These are phyloP conservation scores for Musa acuminata DNA, from an alignment of 176 grass and related monocot genomes.

Conservation along the genomic window DNA sequence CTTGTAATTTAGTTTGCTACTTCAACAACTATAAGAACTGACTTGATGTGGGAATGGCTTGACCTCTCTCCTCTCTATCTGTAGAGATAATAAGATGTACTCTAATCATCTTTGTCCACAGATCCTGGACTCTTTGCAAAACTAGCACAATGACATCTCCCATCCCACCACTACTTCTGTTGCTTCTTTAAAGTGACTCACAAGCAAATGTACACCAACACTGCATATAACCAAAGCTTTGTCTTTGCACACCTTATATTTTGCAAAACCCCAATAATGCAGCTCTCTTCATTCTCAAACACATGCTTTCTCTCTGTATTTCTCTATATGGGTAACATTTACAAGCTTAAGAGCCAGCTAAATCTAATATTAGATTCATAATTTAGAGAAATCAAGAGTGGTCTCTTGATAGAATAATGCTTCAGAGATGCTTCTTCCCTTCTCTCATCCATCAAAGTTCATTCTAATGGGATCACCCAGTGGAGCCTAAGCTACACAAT, in stretches of 20 bases:
- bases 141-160: background rate
- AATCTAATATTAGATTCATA: too few species aligned
- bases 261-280: too few species aligned
- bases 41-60: background rate
- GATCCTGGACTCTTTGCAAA: background rate
- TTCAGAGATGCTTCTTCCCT: background rate
- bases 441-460: too few species aligned
- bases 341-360: background rate
- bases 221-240: background rate
- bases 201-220: background rate
- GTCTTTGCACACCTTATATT: background rate
- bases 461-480: background rate
- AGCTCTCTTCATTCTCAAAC: background rate
- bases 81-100: too few species aligned
- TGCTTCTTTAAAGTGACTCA: background rate
- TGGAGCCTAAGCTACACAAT: background rate
- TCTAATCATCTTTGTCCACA: background rate
- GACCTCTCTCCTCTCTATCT: too few species aligned
- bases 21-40: background rate
- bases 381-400: background rate
- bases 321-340: background rate
- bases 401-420: background rate
- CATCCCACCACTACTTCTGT: background rate
- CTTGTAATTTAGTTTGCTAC: too few species aligned
- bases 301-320: background rate